Evolutionary conservation across 257 asterid genomes (phyloP).

Genomic region (Parsonsia alboflavescens): DNA sequence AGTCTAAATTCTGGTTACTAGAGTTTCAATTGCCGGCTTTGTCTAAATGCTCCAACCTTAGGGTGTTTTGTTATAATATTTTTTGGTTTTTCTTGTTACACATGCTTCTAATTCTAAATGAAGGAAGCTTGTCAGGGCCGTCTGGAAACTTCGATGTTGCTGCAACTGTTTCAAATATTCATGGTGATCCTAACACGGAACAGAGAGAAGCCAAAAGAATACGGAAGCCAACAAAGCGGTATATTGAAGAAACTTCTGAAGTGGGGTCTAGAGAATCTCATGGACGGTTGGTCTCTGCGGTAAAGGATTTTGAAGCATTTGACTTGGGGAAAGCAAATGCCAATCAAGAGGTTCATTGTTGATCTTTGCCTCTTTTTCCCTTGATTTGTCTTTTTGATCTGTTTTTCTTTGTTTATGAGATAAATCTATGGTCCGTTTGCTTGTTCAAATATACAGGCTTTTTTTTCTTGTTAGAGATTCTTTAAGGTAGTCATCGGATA

Average conservation of each 20-base stretch:
- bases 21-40: neutral
- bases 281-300: conserved; percentile 36
- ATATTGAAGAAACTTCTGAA: conserved; percentile 81
- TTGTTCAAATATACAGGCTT: neutral
- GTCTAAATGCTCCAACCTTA: neutral
- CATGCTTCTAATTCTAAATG: conserved; percentile 10
- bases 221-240: conserved; percentile 86
- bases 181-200: conserved; percentile 41
- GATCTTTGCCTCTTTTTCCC: neutral
- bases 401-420: neutral
- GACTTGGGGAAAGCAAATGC: conserved; percentile 31
- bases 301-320: conserved; percentile 26
- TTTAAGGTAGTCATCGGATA: neutral
- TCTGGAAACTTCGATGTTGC: conserved; percentile 26
- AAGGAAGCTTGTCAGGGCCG: conserved; percentile 29
- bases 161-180: conserved; percentile 11
- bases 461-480: neutral
- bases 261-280: conserved; percentile 59
- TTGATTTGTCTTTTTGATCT: neutral
- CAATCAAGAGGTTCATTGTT: conserved; percentile 43
- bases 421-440: neutral
- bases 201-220: conserved; percentile 72
- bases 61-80: neutral
- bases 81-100: neutral
- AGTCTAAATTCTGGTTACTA: neutral